These are phyloP conservation scores for Zygosaccharomyces bailii DNA, from an alignment of 805 yeast genomes.

Conservation along the genomic window DNA sequence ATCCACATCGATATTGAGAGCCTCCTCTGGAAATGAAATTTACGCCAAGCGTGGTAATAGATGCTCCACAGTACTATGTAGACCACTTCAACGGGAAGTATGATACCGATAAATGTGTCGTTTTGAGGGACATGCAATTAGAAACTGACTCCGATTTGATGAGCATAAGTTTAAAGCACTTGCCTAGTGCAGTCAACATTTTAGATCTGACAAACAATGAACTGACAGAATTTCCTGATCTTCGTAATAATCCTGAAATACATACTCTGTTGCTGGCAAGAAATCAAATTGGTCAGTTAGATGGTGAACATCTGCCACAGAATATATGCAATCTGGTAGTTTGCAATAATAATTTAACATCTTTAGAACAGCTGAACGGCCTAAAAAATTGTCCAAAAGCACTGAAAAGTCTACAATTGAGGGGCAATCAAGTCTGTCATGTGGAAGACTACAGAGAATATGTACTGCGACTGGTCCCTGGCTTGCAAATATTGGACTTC, in stretches of 20 bases:
- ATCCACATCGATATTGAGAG: too few relatives aligned
- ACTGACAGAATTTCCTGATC: conserved; percentile 54
- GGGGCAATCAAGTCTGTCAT: conserved; percentile 55
- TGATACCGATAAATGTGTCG: conserved; percentile 28
- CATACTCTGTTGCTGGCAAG: conserved; percentile 57
- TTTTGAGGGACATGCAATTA: conserved; percentile 36
- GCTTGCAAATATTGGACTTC: conserved; percentile 63
- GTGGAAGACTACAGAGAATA: conserved; percentile 55
- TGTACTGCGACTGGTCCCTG: conserved; percentile 61
- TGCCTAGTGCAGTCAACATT: conserved; percentile 47
- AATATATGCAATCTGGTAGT: conserved; percentile 47
- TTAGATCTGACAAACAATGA: conserved; percentile 78
- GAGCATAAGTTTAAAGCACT: conserved; percentile 40
- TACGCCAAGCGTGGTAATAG: conserved; percentile 47
- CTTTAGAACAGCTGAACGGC: conserved; percentile 44
- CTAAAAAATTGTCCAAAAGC: conserved; percentile 40
- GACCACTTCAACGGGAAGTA: conserved; percentile 38
- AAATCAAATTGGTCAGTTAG: conserved; percentile 52
- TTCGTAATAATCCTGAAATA: conserved; percentile 38
- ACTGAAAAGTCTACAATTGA: conserved; percentile 48
- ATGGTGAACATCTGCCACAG: conserved; percentile 30
- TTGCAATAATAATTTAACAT: conserved; percentile 52
- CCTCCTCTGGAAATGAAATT: too few relatives aligned
- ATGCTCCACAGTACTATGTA: conserved; percentile 47
- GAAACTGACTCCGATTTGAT: conserved; percentile 42